Evolutionary conservation across 2,329 filamentous ascomycete genomes (phyloP).

Genomic region (Xylariaceae sp.): DNA sequence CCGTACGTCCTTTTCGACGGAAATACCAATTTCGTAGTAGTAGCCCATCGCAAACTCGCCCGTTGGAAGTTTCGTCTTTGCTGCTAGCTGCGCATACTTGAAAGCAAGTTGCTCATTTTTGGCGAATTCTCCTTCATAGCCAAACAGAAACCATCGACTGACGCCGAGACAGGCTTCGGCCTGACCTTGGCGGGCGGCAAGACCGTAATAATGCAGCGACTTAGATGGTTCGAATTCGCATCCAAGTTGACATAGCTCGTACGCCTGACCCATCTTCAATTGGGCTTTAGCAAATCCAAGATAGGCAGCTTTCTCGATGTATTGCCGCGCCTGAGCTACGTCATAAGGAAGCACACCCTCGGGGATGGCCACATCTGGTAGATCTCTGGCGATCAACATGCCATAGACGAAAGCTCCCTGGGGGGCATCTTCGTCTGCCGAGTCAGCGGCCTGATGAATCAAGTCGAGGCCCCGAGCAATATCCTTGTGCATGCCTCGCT

Average conservation of each 20-base stretch:
- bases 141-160: constrained; percentile 98
- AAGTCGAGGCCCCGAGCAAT: constrained; percentile 74
- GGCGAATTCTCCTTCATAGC: constrained; percentile 84
- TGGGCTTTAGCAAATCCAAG: constrained; percentile 95
- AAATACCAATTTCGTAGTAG: constrained; percentile 95
- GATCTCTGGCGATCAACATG: constrained; percentile 86
- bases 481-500: constrained; percentile 86
- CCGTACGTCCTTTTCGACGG: constrained; percentile 76
- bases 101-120: constrained; percentile 96
- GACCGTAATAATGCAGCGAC: constrained; percentile 91
- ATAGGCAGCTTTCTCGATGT: constrained; percentile 95
- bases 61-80: constrained; percentile 75
- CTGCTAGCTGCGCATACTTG: constrained; percentile 84
- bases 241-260: constrained; percentile 88
- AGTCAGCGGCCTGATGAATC: constrained; percentile 78
- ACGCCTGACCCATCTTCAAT: constrained; percentile 93
- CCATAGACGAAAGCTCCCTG: constrained; percentile 95
- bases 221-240: constrained; percentile 93
- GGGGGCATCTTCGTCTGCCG: constrained; percentile 91
- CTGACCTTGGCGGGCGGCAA: constrained; percentile 89
- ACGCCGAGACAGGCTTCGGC: constrained; percentile 92
- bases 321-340: constrained; percentile 71
- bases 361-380: constrained; percentile 86
- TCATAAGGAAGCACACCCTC: constrained; percentile 67
- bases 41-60: constrained; percentile 97